phyloP scores from a whole-genome alignment of 345 rosid genomes.

The Eucalyptus sideroxylon region DNA sequence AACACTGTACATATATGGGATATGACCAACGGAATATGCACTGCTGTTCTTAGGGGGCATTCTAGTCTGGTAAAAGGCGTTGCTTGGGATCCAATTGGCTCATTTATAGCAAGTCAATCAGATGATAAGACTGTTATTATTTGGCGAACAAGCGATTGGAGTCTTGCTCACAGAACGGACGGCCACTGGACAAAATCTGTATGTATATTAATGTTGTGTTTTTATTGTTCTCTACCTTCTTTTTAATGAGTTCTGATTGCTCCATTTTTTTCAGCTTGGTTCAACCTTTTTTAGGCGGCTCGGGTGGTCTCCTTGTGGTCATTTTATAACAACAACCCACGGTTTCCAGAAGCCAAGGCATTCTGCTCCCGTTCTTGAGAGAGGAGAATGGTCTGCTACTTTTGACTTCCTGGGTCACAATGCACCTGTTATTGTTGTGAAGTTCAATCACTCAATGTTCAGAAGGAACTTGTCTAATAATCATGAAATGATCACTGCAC shows the following conservation, averaged over 20 bases:
- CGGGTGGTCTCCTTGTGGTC: slow-evolving; percentile 99
- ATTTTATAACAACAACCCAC: slow-evolving; percentile 93
- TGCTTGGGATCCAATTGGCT: slow-evolving; percentile 97
- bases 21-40: slow-evolving; percentile 88
- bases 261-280: slow-evolving; percentile 54
- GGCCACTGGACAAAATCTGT: slow-evolving; percentile 99
- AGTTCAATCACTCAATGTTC: slow-evolving; percentile 96
- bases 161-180: slow-evolving; percentile 85
- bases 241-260: background rate
- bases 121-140: slow-evolving; percentile 98
- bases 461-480: slow-evolving; percentile 31
- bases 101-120: slow-evolving; percentile 97
- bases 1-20: slow-evolving; percentile 95
- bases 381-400: slow-evolving; percentile 98
- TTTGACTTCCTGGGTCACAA: slow-evolving; percentile 97
- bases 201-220: background rate
- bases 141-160: slow-evolving; percentile 99
- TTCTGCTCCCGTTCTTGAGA: slow-evolving; percentile 98
- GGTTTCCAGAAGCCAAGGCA: slow-evolving; percentile 99
- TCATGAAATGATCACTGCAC: slow-evolving; percentile 41
- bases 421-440: slow-evolving; percentile 94
- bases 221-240: background rate
- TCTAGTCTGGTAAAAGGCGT: slow-evolving; percentile 97
- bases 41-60: slow-evolving; percentile 96
- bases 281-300: slow-evolving; percentile 98